Conservation (phyloP, 169 alveolate genomes). For the Perkinsus olseni region DNA sequence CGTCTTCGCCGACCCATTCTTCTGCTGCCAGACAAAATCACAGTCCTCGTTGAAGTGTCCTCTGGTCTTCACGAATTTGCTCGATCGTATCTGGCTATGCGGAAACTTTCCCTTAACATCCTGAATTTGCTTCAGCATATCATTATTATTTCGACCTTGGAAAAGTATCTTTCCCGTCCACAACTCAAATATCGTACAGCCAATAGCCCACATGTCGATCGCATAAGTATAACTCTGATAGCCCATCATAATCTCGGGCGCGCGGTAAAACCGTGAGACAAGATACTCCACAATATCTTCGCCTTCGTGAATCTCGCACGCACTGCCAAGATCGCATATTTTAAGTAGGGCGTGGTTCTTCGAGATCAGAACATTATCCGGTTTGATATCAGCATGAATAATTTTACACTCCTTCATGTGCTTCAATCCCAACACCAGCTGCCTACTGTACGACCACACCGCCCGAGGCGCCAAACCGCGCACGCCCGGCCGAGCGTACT, state of each 20-base stretch:
- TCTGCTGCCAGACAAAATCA: conserved; percentile 51
- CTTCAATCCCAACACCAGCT: conserved; percentile 63
- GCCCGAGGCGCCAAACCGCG: conserved; percentile 61
- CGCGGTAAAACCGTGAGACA: conserved; percentile 91
- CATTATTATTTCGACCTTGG: conserved; percentile 87
- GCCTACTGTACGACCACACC: conserved; percentile 61
- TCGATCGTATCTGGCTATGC: conserved; percentile 70
- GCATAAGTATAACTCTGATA: conserved; percentile 63
- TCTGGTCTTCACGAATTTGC: conserved; percentile 51
- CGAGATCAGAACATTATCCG: conserved; percentile 87
- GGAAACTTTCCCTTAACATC: conserved; percentile 86
- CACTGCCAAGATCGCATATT: conserved; percentile 94
- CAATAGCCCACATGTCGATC: conserved; percentile 94
- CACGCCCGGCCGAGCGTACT: conserved; percentile 40
- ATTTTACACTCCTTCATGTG: conserved; percentile 57
- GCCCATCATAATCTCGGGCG: conserved; percentile 96
- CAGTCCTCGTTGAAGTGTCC: conserved; percentile 63
- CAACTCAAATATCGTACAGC: conserved; percentile 88
- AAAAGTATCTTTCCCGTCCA: conserved; percentile 92
- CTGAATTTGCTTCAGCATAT: conserved; percentile 89
- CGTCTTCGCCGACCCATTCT: conserved; percentile 42
- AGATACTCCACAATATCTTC: conserved; percentile 79
- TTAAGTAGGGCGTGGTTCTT: conserved; percentile 67
- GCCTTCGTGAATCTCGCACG: conserved; percentile 71
- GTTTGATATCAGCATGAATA: conserved; percentile 83